Evolutionary conservation across 805 yeast genomes (phyloP).

Genomic region (Sugiyamaella mastotermitis): DNA sequence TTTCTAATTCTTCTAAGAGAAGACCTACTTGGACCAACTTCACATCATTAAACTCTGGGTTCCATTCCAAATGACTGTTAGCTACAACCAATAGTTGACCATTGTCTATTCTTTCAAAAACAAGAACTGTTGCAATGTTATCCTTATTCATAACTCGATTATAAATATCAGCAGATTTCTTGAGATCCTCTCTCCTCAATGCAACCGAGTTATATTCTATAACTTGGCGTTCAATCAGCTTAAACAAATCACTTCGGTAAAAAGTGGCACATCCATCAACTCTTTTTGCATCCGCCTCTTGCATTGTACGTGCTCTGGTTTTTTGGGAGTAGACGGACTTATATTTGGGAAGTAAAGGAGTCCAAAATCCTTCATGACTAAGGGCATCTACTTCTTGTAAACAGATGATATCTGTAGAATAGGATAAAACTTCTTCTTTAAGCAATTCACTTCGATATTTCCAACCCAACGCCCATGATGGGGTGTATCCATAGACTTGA

Average conservation of each 20-base stretch:
- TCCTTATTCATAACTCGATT: slow-evolving; percentile 96
- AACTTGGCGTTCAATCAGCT: slow-evolving; percentile 60
- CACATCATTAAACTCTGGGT: slow-evolving; percentile 93
- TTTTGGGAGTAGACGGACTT: slow-evolving; percentile 78
- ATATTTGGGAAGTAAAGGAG: slow-evolving; percentile 66
- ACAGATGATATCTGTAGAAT: slow-evolving; percentile 74
- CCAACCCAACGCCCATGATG: slow-evolving; percentile 97
- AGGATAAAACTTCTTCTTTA: slow-evolving; percentile 61
- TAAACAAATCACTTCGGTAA: slow-evolving; percentile 63
- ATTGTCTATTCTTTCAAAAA: slow-evolving; percentile 65
- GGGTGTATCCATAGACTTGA: slow-evolving; percentile 87
- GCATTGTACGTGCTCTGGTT: slow-evolving; percentile 88
- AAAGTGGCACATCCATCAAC: slow-evolving; percentile 99
- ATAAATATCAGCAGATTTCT: slow-evolving; percentile 89
- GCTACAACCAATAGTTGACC: slow-evolving; percentile 70
- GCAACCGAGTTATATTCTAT: slow-evolving; percentile 67
- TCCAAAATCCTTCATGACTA: slow-evolving; percentile 82
- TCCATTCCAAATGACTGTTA: slow-evolving; percentile 97
- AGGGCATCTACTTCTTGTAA: slow-evolving; percentile 92
- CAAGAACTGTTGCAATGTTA: slow-evolving; percentile 75
- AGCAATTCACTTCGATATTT: slow-evolving; percentile 75
- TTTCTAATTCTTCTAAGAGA: slow-evolving; percentile 78
- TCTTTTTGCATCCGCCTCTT: slow-evolving; percentile 67
- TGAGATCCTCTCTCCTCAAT: slow-evolving; percentile 57
- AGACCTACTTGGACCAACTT: slow-evolving; percentile 94